A percentile compares a stretch with the other conserved stretches of the same genome.
These are phyloP conservation scores for Tolypocladium cylindrosporum DNA, from an alignment of 2,329 filamentous ascomycete genomes.

Conservation along the genomic window DNA sequence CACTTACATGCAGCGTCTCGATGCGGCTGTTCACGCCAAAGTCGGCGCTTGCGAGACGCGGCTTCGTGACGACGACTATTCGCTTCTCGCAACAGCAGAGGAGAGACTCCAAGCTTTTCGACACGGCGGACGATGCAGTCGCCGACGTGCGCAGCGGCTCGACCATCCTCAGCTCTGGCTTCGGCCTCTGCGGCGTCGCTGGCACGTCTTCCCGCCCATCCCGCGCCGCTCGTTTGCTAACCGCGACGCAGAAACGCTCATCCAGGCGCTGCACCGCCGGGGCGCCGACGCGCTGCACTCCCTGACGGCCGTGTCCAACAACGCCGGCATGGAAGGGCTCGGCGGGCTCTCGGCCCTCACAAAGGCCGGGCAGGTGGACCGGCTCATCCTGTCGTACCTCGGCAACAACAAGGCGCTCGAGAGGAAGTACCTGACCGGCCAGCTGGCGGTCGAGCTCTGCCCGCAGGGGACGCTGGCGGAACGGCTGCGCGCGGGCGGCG, in stretches of 20 bases:
- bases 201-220: slow-evolving; percentile 27
- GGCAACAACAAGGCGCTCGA: slow-evolving; percentile 71
- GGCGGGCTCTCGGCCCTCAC: slow-evolving; percentile 61
- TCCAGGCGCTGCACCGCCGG: slow-evolving; percentile 53
- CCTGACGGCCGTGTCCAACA: slow-evolving; percentile 72
- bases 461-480: slow-evolving; percentile 69
- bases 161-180: slow-evolving; percentile 66
- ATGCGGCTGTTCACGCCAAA: background rate
- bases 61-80: slow-evolving; percentile 4
- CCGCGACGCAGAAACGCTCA: slow-evolving; percentile 50
- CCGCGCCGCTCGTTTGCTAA: background rate
- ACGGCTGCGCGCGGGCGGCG: slow-evolving; percentile 61
- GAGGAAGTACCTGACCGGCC: slow-evolving; percentile 62
- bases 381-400: slow-evolving; percentile 65
- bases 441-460: slow-evolving; percentile 65
- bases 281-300: slow-evolving; percentile 52
- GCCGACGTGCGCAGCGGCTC: slow-evolving; percentile 61
- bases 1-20: background rate
- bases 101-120: slow-evolving; percentile 36
- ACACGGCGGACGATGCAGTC: slow-evolving; percentile 56
- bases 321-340: slow-evolving; percentile 60
- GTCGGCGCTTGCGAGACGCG: background rate
- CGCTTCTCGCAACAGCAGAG: slow-evolving; percentile 10
- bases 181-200: slow-evolving; percentile 72
- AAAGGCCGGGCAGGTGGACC: slow-evolving; percentile 58